phyloP scores from a whole-genome alignment of 2,329 filamentous ascomycete species.

The Aspergillus transmontanensis region DNA sequence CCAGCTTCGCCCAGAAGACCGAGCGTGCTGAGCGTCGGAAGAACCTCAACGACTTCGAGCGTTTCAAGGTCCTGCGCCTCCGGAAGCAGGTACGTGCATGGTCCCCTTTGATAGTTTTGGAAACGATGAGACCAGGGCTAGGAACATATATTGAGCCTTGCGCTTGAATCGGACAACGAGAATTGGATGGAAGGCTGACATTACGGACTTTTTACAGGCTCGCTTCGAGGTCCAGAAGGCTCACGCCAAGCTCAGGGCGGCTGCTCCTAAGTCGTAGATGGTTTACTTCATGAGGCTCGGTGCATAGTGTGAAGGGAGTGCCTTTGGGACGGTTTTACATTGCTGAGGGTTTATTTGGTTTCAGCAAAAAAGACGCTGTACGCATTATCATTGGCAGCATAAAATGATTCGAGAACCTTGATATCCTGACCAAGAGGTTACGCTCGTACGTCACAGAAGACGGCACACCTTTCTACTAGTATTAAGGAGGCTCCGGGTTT shows the following conservation, averaged over 20 bases:
- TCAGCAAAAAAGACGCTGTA: slow-evolving; percentile 44
- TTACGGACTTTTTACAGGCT: slow-evolving; percentile 50
- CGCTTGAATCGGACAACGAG: neutral
- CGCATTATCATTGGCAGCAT: slow-evolving; percentile 44
- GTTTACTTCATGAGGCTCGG: slow-evolving; percentile 39
- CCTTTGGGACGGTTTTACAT: slow-evolving; percentile 41
- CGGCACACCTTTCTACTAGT: slow-evolving; percentile 13
- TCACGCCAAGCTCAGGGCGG: slow-evolving; percentile 86
- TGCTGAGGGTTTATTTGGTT: slow-evolving; percentile 38
- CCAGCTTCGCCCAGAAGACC: slow-evolving; percentile 92
- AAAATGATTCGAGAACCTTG: slow-evolving; percentile 47
- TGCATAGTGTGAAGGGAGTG: slow-evolving; percentile 47
- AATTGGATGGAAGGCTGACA: slow-evolving; percentile 17
- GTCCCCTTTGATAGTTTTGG: neutral
- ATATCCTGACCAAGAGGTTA: slow-evolving; percentile 35
- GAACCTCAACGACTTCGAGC: slow-evolving; percentile 95
- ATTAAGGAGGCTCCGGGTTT: slow-evolving; percentile 20
- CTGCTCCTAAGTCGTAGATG: slow-evolving; percentile 66
- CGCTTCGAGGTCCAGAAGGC: slow-evolving; percentile 98
- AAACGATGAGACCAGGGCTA: neutral
- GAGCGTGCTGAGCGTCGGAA: slow-evolving; percentile 82
- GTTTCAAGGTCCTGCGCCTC: slow-evolving; percentile 99
- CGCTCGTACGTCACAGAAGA: slow-evolving; percentile 23
- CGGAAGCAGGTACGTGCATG: slow-evolving; percentile 87
- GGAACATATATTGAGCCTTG: neutral